Base-by-base conservation (phyloP, 2,329 filamentous ascomycete species). In the Pestalotiopsis sp. region DNA sequence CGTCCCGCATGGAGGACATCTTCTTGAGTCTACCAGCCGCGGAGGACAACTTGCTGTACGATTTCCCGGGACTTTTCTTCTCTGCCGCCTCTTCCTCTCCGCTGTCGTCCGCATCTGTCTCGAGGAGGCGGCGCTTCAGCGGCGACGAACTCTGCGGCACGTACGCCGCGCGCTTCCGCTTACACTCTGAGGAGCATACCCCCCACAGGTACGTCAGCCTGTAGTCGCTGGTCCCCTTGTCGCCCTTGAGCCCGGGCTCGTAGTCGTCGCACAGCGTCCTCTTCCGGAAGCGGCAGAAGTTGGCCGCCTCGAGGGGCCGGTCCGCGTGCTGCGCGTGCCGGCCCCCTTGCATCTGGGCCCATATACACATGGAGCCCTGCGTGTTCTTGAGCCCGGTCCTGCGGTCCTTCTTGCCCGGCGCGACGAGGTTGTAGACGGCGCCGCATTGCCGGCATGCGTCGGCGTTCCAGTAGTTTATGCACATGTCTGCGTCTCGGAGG, bases 251-350 rank as follows among this genome's bases (percentile, higher is more conserved):
- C 45, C 14, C 45, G 14, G 45, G 45, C 14, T 9, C 17, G 11
- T 9, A 9, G 20, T 52, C 4, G 6, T n/a, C 17, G 6, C 45
- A 52, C 6, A 20, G 45, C 5, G 17, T 17, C 6, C 31, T 17
- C 60, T 38, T 27, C 31, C 23, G 4, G 14, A 17, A 38, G 3
- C 60, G 14, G 31, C 92, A 92, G 74, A 87, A 92, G n/a, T 84
- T 92, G 2, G 90, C 90, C 78, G 81, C 92, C 38, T 82, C 92
- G 4, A 86, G 89, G 0, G 86, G 91, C 75, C 92, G 92, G 73
- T 88, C 92, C 65, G 20, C 20, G 39, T 36, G 59, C 20, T 63
- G 60, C 12, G 45, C 20, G 9, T n/a, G 36, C 6, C 31, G 38
- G 27, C 23, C 12, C 36, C 11, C 14, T 58, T 61, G 39, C 20